Conservation (phyloP, 306 rosid genomes). For the Pterocarpus santalinus region DNA sequence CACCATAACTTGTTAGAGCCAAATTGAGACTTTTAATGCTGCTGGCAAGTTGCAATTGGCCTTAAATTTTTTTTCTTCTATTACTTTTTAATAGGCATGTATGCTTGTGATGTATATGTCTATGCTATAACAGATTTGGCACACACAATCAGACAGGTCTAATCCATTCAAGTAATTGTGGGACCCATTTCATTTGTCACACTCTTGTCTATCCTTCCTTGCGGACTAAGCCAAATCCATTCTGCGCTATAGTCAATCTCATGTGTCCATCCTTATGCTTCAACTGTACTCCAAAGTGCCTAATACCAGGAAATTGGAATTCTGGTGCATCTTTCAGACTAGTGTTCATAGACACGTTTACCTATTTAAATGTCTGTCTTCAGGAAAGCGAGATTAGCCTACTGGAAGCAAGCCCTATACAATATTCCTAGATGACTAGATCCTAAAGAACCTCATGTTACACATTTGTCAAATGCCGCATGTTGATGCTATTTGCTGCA, state of each 20-base stretch:
- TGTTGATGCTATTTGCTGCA: not conserved
- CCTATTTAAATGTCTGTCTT: no score
- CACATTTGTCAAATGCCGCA: not conserved
- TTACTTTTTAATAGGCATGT: not conserved
- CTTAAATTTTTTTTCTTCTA: not conserved
- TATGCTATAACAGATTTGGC: not conserved
- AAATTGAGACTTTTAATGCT: not conserved
- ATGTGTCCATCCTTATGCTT: no score
- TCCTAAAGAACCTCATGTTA: no score
- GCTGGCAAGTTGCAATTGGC: not conserved
- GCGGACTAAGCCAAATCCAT: no score
- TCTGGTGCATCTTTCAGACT: not conserved
- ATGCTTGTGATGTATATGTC: not conserved
- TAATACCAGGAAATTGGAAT: not conserved
- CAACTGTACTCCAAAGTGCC: no score
- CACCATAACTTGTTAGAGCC: not conserved
- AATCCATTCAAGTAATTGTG: not conserved
- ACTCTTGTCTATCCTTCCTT: not conserved
- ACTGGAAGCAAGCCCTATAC: not conserved
- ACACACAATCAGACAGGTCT: not conserved
- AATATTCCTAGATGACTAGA: not conserved
- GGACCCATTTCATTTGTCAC: not conserved
- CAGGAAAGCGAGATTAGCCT: no score
- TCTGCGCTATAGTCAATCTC: no score
- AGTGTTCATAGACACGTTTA: not conserved